phyloP scores from a whole-genome alignment of 345 rosid species.

The Brassica napus region DNA sequence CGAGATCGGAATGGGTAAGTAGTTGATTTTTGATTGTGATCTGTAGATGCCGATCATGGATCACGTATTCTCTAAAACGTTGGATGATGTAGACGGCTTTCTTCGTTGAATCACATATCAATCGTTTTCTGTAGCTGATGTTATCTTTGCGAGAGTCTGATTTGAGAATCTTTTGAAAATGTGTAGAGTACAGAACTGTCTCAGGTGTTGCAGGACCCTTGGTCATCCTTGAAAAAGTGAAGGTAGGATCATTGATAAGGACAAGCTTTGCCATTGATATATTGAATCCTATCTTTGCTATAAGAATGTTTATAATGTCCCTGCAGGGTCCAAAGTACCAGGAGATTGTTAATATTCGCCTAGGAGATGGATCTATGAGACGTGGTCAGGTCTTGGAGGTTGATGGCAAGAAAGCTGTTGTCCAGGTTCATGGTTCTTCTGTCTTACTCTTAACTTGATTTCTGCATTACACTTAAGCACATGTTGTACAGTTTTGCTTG shows the following conservation, averaged over 20 bases:
- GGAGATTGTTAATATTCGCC: constrained; percentile 94
- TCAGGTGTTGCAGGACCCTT: constrained; percentile 98
- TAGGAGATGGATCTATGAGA: constrained; percentile 88
- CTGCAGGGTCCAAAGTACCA: constrained; percentile 93
- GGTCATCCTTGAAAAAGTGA: constrained; percentile 96
- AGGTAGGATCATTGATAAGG: constrained; percentile 46
- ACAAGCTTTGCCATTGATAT: no score
- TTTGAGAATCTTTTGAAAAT: constrained; percentile 20
- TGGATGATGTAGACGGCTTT: not conserved
- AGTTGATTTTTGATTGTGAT: constrained; percentile 18
- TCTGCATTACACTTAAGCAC: constrained; percentile 1
- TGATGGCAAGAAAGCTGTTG: constrained; percentile 99
- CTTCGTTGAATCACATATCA: not conserved
- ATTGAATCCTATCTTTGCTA: no score
- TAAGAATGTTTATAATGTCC: not conserved
- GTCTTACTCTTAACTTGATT: not conserved
- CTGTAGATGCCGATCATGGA: constrained; percentile 8
- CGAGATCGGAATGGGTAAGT: constrained; percentile 91
- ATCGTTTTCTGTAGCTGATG: constrained; percentile 16
- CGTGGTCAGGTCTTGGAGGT: constrained; percentile 99
- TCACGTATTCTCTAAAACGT: not conserved
- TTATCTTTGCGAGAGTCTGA: constrained; percentile 21
- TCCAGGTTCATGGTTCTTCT: constrained; percentile 55
- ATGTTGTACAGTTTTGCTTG: not conserved
- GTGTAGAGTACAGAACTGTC: constrained; percentile 92